Evolutionary conservation across 768 basidiomycete species (phyloP).

Genomic region (Lyophyllum atratum): DNA sequence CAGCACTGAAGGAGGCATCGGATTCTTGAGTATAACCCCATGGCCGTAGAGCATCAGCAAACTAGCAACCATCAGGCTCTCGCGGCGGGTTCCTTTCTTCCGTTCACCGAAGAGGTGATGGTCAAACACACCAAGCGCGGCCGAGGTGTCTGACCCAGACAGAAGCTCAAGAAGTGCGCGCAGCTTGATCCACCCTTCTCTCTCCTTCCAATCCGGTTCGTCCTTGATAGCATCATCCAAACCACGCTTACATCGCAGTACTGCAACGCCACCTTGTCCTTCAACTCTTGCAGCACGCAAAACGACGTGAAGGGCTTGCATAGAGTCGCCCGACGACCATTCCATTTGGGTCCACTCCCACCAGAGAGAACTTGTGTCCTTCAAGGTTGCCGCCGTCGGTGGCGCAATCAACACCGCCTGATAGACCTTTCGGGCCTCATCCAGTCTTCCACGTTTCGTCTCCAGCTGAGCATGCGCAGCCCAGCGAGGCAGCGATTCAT

Average conservation of each 20-base stretch:
- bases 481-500: constrained; percentile 68
- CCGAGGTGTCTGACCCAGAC: constrained; percentile 40
- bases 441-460: constrained; percentile 57
- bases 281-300: constrained; percentile 56
- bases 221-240: constrained; percentile 52
- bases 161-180: constrained; percentile 67
- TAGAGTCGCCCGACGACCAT: constrained; percentile 60
- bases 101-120: constrained; percentile 24
- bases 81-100: constrained; percentile 34
- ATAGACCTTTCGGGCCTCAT: constrained; percentile 80
- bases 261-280: constrained; percentile 50
- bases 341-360: constrained; percentile 88
- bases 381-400: constrained; percentile 32
- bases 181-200: constrained; percentile 66
- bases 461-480: constrained; percentile 77
- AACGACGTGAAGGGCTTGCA: constrained; percentile 54
- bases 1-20: constrained; percentile 58
- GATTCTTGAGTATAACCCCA: constrained; percentile 50
- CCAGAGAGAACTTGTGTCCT: constrained; percentile 56
- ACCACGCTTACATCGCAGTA: constrained; percentile 64
- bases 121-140: constrained; percentile 46
- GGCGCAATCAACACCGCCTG: constrained; percentile 60
- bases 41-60: constrained; percentile 66
- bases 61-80: constrained; percentile 58
- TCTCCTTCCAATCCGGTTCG: constrained; percentile 49